Conservation (phyloP, 345 rosid genomes). For the Gossypium sturtianum region DNA sequence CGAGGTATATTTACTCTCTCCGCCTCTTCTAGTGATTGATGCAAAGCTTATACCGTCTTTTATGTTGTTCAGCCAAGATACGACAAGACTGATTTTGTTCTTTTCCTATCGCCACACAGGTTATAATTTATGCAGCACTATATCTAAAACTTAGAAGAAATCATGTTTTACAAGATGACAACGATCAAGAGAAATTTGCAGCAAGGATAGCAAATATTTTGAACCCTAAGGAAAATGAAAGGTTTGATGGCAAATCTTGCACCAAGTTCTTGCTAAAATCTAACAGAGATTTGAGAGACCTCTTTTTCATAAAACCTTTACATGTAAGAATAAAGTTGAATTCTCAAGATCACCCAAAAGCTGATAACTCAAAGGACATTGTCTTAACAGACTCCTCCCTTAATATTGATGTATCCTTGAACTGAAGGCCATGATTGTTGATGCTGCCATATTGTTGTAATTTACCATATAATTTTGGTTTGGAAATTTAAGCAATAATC, state of each 20-base stretch:
- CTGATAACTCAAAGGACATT: slow-evolving; percentile 50
- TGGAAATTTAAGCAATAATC: neutral
- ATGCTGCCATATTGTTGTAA: neutral
- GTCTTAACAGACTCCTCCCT: slow-evolving; percentile 50
- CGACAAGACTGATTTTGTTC: neutral
- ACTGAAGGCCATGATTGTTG: slow-evolving; percentile 13
- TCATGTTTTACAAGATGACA: slow-evolving; percentile 28
- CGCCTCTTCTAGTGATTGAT: neutral
- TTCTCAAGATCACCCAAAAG: slow-evolving; percentile 58
- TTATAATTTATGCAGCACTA: slow-evolving; percentile 50
- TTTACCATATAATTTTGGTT: neutral
- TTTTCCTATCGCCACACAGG: slow-evolving; percentile 37
- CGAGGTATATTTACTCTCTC: slow-evolving; percentile 47
- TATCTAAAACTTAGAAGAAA: slow-evolving; percentile 54
- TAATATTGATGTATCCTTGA: slow-evolving; percentile 36
- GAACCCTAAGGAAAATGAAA: slow-evolving; percentile 33
- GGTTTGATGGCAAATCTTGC: slow-evolving; percentile 39
- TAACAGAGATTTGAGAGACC: slow-evolving; percentile 49
- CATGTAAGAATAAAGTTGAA: slow-evolving; percentile 61
- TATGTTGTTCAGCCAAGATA: neutral
- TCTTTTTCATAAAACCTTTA: slow-evolving; percentile 59
- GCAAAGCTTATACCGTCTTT: neutral
- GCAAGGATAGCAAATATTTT: slow-evolving; percentile 45
- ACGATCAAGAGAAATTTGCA: slow-evolving; percentile 43
- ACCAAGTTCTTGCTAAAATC: slow-evolving; percentile 49